Conservation (phyloP, 2,329 filamentous ascomycete species). For the Xylogone sp. region DNA sequence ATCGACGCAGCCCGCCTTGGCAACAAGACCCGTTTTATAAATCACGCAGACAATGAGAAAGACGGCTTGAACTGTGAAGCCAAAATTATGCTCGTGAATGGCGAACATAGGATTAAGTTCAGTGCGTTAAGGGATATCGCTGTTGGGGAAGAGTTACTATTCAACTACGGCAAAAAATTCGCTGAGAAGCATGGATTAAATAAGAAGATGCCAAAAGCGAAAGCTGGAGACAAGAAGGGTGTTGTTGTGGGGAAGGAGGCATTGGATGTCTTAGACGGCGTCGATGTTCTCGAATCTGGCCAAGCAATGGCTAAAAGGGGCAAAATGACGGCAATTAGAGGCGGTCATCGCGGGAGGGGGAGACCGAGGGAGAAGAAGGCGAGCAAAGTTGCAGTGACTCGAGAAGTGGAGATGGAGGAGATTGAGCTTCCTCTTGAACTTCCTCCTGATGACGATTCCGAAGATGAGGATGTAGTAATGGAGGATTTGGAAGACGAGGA, state of each 20-base stretch:
- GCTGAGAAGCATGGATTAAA: conserved; percentile 48
- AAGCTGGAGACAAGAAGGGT: conserved; percentile 13
- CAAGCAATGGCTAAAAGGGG: conserved; percentile 4
- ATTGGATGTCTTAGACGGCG: conserved; percentile 18
- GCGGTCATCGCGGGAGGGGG: conserved; percentile 3
- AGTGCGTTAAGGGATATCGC: conserved; percentile 63
- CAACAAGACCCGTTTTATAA: conserved; percentile 81
- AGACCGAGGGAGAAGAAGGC: conserved; percentile 5
- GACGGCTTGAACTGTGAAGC: conserved; percentile 60
- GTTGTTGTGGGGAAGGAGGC: conserved; percentile 18
- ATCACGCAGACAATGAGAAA: conserved; percentile 65
- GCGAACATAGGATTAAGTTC: conserved; percentile 73
- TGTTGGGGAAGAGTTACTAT: conserved; percentile 74
- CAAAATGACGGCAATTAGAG: conserved; percentile 8
- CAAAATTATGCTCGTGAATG: conserved; percentile 68
- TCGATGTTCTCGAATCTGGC: conserved; percentile 9
- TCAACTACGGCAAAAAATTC: conserved; percentile 73
- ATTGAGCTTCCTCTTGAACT: neutral
- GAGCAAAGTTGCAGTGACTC: neutral
- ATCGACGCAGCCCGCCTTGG: conserved; percentile 74
- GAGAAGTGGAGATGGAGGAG: neutral
- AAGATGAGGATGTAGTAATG: neutral
- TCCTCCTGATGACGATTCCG: neutral
- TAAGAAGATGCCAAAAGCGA: conserved; percentile 33
- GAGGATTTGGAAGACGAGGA: neutral